Evolutionary conservation across 768 basidiomycete genomes (phyloP), one percentile per base, ranked within the genome.

Genomic region (Lentinula raphanica): DNA sequence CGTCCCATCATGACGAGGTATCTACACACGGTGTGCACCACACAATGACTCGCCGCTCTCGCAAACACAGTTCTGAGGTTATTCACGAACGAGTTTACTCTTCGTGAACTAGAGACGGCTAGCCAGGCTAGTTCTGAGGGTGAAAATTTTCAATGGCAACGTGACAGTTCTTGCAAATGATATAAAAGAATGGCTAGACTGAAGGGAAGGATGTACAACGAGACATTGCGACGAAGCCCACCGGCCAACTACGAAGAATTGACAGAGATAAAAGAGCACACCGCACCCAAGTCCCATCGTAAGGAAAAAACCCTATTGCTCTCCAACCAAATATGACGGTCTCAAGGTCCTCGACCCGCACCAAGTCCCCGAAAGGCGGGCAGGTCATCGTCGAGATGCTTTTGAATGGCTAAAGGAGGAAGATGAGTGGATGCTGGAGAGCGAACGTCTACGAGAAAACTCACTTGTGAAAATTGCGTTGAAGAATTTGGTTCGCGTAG

Each of bases 221-320:
- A 84, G 87, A 91, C 90, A 90, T 91, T 92, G 90, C 90, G 87
- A 80, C 79, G 74, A 66, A 39, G 75, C 80, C 85, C 88, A 90
- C 68, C 72, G 79, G 79, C 78, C 65, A 70, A 74, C 83, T 81
- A 79, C 83, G 83, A 88, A 91, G 78, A 73, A 77, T 72, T 72
- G 59, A 66, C 82, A 76, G 77, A 32, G 12, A 21, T n/a, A n/a
- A n/a, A 65, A 67, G 75, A 71, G 66, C 70, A 70, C 76, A 78
- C 79, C 90, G 90, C 90, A 92, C 90, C 90, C 90, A 91, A 88
- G 87, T 89, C 89, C 82, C 86, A 85, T 90, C 83, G 72, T 31
- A 63, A 58, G 58, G 12, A 45, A n/a, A n/a, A n/a, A n/a, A n/a
- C n/a, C n/a, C n/a, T n/a, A n/a, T 79, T 67, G 59, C 65, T 92